phyloP scores from a whole-genome alignment of 371 early-diverging fungal species.

The Syncephalastrum monosporum region DNA sequence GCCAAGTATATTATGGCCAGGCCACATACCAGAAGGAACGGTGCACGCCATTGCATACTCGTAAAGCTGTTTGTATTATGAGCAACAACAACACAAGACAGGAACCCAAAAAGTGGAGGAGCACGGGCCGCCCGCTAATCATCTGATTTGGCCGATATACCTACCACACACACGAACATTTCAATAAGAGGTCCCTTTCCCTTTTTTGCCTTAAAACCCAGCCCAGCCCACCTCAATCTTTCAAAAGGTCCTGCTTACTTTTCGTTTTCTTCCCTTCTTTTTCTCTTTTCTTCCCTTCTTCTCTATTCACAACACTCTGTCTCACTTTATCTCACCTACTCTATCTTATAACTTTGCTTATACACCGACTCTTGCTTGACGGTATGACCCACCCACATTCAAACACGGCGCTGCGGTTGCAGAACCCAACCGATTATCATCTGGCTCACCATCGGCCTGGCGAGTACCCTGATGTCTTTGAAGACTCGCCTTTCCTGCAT shows the following conservation, averaged over 20 bases:
- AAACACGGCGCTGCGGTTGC: too few species aligned
- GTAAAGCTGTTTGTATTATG: too few species aligned
- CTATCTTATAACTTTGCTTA: too few species aligned
- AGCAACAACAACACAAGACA: neutral
- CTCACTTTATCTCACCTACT: too few species aligned
- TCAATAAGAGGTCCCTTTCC: too few species aligned
- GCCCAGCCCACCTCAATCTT: neutral
- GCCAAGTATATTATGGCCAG: conserved; percentile 33
- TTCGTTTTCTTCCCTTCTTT: conserved; percentile 1
- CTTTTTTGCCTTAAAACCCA: too few species aligned
- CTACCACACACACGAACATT: neutral
- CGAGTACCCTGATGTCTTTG: too few species aligned
- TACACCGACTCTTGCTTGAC: too few species aligned
- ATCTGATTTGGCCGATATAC: conserved; percentile 2
- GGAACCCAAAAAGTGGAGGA: conserved; percentile 5
- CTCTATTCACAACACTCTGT: neutral
- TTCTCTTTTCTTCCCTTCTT: conserved; percentile 3
- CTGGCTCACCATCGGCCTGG: too few species aligned
- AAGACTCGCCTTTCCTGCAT: too few species aligned
- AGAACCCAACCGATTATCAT: too few species aligned
- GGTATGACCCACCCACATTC: too few species aligned
- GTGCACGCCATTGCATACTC: conserved; percentile 48
- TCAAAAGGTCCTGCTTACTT: neutral
- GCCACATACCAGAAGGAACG: conserved; percentile 34
- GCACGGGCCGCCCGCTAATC: neutral